phyloP scores from a whole-genome alignment of 1,284 basidiomycete species.

The Pascua guehoae region DNA sequence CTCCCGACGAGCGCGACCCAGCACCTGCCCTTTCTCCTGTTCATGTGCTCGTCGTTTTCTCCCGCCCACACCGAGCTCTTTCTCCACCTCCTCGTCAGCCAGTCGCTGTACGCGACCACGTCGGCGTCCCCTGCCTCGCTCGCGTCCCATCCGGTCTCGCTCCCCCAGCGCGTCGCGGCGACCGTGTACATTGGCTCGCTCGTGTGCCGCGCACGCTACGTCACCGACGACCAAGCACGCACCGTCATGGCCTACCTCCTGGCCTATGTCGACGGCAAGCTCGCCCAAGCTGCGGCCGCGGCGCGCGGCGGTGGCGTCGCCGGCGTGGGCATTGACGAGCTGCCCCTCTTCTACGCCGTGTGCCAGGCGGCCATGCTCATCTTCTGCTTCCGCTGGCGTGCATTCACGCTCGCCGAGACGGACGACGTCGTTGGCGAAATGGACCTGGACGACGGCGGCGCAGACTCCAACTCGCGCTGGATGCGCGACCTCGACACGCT shows the following conservation, averaged over 20 bases:
- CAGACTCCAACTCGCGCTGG: constrained; percentile 62
- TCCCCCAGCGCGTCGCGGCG: constrained; percentile 66
- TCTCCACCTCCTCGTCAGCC: constrained; percentile 84
- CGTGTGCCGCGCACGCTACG: constrained; percentile 84
- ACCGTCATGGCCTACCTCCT: constrained; percentile 79
- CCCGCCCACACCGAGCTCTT: constrained; percentile 87
- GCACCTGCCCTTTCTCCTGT: constrained; percentile 94
- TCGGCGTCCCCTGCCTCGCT: constrained; percentile 21
- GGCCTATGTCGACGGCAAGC: constrained; percentile 70
- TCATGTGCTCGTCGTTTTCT: constrained; percentile 90
- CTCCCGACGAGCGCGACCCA: constrained; percentile 94
- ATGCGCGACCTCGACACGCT: constrained; percentile 75
- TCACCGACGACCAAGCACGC: constrained; percentile 71
- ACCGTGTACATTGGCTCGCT: constrained; percentile 90
- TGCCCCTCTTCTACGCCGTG: constrained; percentile 82
- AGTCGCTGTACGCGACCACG: constrained; percentile 73
- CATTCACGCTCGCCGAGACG: constrained; percentile 23
- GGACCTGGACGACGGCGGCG: constrained; percentile 51
- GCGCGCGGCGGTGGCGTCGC: constrained; percentile 25
- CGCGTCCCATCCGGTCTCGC: constrained; percentile 31
- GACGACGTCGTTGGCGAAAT: constrained; percentile 62
- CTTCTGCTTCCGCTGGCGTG: constrained; percentile 95
- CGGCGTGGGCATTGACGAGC: constrained; percentile 41
- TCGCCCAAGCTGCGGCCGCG: constrained; percentile 61
- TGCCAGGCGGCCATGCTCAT: constrained; percentile 91